Evolutionary conservation across 305 asterid genomes (phyloP).

Genomic region (Solanum chacoense): DNA sequence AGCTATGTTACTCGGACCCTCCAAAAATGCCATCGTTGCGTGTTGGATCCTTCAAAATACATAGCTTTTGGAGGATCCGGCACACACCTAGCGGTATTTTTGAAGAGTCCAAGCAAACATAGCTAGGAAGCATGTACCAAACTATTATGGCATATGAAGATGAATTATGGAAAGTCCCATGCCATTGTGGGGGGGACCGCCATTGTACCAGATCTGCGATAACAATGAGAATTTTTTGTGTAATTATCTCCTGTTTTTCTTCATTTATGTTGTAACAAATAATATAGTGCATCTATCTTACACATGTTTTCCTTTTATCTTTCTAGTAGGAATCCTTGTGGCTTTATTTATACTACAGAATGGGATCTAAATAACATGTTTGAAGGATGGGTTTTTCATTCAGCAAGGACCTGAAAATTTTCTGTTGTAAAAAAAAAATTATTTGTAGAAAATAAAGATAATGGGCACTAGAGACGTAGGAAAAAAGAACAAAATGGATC

Average conservation of each 20-base stretch:
- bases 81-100: not conserved
- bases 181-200: not conserved
- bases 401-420: not conserved
- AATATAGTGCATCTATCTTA: not conserved
- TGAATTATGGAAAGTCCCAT: not conserved
- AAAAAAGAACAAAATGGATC: not conserved
- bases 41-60: not conserved
- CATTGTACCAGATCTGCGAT: not conserved
- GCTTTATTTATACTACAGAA: not conserved
- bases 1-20: not conserved
- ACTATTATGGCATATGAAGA: not conserved
- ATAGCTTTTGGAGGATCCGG: not conserved
- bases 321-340: not conserved
- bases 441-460: not conserved
- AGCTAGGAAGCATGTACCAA: not conserved
- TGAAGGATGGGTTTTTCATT: not conserved
- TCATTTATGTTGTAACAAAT: not conserved
- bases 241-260: not conserved
- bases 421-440: not conserved
- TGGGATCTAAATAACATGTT: not conserved
- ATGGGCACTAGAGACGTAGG: not conserved
- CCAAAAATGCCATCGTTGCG: not conserved
- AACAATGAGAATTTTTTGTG: not conserved
- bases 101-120: not conserved
- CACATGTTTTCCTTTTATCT: not conserved